Evolutionary conservation across 2,329 filamentous ascomycete genomes (phyloP), one percentile per base, ranked within the genome.

Genomic region (Rhynchosporium secalis): DNA sequence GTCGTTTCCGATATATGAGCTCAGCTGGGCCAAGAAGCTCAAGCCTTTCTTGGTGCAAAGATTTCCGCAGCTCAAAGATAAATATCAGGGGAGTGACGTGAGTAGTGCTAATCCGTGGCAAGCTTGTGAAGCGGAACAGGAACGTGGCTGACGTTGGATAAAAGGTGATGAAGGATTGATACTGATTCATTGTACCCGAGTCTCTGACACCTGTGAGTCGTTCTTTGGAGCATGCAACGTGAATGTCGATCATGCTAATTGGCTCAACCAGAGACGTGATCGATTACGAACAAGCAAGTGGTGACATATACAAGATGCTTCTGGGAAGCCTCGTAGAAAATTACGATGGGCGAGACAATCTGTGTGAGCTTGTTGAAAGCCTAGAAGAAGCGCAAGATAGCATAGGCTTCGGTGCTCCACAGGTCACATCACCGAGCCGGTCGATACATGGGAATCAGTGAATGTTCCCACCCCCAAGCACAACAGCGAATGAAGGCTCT

Each of bases 271-370:
- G 41, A 12, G 41, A 43, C 41, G 41, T 43, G 0, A 43, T 43
- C 41, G 41, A 43, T 40, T 70, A 67, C 0, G 72, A 74, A 29
- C 69, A 59, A 6, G 65, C 67, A 0, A 45, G 57, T 1, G 70
- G 70, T 0, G 69, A 75, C 45, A 61, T 74, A 12, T 70, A 73
- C 29, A 75, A 74, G 47, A 74, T 74, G 47, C 26, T 49, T 5
- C 15, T 49, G 26, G 47, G 47, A 12, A 49, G 47, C 47, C 20
- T 49, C 13, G 15, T 43, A 15, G 41, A 43, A 12, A 43, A 43
- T 12, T 43, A 43, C 10, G 41, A 43, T n/a, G 41, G 41, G 13
- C 13, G 20, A 6, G 41, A 15, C 15, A 43, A 43, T n/a, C 4
- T 15, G 12, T n/a, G 15, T n/a, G 12, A 43, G 12, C 41, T 43